Evolutionary conservation across 2,329 filamentous ascomycete species (phyloP), one percentile per base, ranked within the genome.

Genomic region (Paecilomyces dactylethromorphus): DNA sequence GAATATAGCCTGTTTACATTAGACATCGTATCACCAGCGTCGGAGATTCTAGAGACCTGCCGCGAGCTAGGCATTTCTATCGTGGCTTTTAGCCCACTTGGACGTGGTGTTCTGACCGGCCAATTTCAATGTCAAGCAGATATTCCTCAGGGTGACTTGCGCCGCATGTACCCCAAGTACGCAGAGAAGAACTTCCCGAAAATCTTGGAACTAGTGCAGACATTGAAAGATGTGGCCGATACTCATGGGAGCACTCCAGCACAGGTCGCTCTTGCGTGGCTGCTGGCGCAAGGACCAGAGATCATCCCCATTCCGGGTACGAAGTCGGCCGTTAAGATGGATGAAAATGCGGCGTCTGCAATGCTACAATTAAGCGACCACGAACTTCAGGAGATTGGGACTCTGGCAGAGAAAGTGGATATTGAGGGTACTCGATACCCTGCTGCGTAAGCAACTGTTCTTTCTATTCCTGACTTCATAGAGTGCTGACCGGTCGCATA

Each of bases 221-320:
- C 10, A 5, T 75, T 87, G 58, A 68, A 72, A 3, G 73, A 66
- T 4, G 66, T 87, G 5, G 84, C 83, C 0, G 71, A 78, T 50
- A 75, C 72, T 61, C 87, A 88, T 71, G 78, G 75, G 3, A 78
- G 76, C 53, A 86, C 85, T 0, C 64, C 83, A 0, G 78, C 77
- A 1, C 82, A 90, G 67, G 67, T 90, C 32, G 81, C 83, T 1
- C 74, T 89, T 29, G 86, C 86, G 0, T 89, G 86, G 85, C 64
- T 89, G 58, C 65, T 86, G 62, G 80, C 80, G 3, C 84, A 88
- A 64, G 83, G 83, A 2, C 33, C 61, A 3, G 66, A 69, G 50
- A 65, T 70, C 33, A 64, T 71, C 24, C 67, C 68, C 2, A 70
- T 71, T 32, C 68, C 68, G 0, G 68, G 68, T 7, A 71, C 68